These are phyloP conservation scores for Penicillium sp. DNA, from an alignment of 2,329 filamentous ascomycete genomes.

Conservation along the genomic window DNA sequence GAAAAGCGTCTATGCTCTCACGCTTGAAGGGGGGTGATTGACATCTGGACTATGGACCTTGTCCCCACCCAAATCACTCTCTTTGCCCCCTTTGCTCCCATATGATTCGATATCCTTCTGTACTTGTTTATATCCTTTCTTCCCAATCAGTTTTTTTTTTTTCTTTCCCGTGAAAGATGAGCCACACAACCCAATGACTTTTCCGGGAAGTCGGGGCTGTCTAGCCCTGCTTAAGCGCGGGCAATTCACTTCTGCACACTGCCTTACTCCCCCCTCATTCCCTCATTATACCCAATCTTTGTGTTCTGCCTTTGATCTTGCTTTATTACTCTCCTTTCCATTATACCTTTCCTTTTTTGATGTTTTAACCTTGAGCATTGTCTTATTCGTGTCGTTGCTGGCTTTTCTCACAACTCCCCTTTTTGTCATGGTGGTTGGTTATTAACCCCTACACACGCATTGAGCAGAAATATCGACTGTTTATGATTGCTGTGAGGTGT, in stretches of 20 bases:
- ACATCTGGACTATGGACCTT: neutral
- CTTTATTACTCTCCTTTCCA: neutral
- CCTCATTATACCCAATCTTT: neutral
- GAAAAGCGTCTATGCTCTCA: neutral
- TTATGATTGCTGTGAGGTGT: neutral
- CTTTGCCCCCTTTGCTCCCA: neutral
- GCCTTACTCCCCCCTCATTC: neutral
- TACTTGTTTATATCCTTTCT: neutral
- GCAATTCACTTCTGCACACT: neutral
- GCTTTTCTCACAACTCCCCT: neutral
- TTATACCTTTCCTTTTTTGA: neutral
- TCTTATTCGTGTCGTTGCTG: neutral
- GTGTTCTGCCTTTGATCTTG: neutral
- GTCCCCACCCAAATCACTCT: neutral
- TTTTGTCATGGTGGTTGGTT: neutral
- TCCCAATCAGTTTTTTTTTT: neutral
- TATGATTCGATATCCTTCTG: neutral
- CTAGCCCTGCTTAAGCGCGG: conserved; percentile 5
- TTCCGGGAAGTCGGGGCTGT: neutral
- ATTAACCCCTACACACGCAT: neutral
- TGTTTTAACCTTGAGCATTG: neutral
- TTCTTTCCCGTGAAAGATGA: neutral
- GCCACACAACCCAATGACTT: neutral
- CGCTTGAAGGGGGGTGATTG: neutral
- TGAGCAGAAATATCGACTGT: neutral